These are phyloP conservation scores for Coniferiporia weirii DNA, from an alignment of 1,284 basidiomycete species.

Conservation along the genomic window DNA sequence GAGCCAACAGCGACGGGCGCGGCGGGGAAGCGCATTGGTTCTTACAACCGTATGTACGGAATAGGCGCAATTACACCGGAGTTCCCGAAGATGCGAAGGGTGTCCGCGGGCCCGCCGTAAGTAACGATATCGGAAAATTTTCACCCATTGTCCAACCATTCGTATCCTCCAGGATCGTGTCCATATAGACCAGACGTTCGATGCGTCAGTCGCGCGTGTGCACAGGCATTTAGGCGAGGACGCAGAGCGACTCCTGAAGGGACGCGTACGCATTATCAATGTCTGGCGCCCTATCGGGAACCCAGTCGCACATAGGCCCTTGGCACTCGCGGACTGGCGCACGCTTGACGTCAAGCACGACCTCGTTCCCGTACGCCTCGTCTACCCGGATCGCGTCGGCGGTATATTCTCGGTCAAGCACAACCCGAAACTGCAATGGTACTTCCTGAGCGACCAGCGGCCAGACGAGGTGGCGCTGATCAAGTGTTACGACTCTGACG, in stretches of 20 bases:
- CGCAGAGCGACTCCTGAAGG: constrained; percentile 38
- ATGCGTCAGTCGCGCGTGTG: constrained; percentile 45
- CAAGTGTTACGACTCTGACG: constrained; percentile 34
- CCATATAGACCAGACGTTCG: constrained; percentile 56
- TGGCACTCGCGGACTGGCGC: constrained; percentile 43
- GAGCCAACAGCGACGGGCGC: not conserved
- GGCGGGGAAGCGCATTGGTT: constrained; percentile 18
- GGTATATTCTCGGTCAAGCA: constrained; percentile 30
- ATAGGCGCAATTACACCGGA: constrained; percentile 6
- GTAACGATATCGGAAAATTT: not conserved
- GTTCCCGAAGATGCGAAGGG: not conserved
- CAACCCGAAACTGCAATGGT: constrained; percentile 27
- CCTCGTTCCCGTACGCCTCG: constrained; percentile 30
- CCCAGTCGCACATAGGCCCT: constrained; percentile 41
- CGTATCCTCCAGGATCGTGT: constrained; percentile 28
- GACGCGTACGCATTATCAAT: constrained; percentile 52
- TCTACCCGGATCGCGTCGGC: constrained; percentile 31
- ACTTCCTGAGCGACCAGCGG: constrained; percentile 28
- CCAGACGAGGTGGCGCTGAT: constrained; percentile 28
- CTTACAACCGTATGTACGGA: constrained; percentile 4
- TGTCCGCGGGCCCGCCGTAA: not conserved
- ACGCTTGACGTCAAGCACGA: constrained; percentile 32
- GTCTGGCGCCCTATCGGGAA: constrained; percentile 49
- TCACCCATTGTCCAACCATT: not conserved
- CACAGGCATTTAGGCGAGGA: constrained; percentile 47